phyloP scores from a whole-genome alignment of 2,329 filamentous ascomycete genomes.

The Aspergillus persii region DNA sequence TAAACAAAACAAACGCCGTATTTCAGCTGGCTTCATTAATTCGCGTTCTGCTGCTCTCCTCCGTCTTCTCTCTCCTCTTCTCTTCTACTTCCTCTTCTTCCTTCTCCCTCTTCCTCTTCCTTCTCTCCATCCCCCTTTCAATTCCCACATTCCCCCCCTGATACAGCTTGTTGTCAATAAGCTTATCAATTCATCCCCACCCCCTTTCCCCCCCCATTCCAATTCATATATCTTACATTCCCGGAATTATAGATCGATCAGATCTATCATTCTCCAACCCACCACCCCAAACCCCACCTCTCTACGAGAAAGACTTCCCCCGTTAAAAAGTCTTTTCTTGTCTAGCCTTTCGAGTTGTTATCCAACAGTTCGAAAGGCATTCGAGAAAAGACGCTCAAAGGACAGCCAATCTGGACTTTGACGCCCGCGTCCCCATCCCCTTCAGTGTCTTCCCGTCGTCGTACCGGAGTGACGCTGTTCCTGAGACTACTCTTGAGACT shows the following conservation, averaged over 20 bases:
- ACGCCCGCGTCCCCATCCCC: constrained; percentile 97
- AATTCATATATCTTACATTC: constrained; percentile 19
- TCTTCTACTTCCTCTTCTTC: constrained; percentile 3
- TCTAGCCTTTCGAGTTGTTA: constrained; percentile 49
- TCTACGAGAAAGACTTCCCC: constrained; percentile 38
- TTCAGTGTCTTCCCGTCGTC: constrained; percentile 99
- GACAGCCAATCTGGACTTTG: constrained; percentile 99
- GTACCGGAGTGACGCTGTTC: constrained; percentile 76
- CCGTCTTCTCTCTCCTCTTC: constrained; percentile 6
- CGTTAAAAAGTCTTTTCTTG: constrained; percentile 47
- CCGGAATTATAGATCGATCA: constrained; percentile 21
- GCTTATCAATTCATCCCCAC: constrained; percentile 2
- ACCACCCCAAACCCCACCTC: constrained; percentile 12
- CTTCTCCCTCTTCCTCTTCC: constrained; percentile 18
- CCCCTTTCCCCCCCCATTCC: constrained; percentile 17
- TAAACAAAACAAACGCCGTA: constrained; percentile 20
- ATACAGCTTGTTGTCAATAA: constrained; percentile 3
- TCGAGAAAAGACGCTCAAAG: constrained; percentile 72
- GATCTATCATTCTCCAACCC: constrained; percentile 21
- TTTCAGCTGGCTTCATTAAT: constrained; percentile 1
- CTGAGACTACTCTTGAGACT: constrained; percentile 61
- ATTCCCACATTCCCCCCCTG: constrained; percentile 16
- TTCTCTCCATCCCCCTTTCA: constrained; percentile 6
- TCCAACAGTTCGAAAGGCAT: constrained; percentile 49
- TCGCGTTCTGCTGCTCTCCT: no score